phyloP scores from a whole-genome alignment of 1,284 basidiomycete species.

The Boletus calvinii region DNA sequence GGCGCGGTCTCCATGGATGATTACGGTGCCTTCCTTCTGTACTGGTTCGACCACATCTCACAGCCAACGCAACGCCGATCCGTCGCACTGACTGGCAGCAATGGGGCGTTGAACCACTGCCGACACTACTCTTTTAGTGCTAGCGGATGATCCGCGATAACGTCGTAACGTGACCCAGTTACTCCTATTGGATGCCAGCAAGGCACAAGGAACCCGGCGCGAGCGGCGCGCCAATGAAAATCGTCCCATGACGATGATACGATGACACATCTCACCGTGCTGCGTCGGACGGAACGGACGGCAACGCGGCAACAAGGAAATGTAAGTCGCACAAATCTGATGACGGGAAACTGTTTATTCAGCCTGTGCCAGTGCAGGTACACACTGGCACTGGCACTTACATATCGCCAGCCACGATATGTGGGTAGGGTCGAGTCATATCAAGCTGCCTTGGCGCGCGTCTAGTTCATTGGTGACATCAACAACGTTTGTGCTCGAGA shows the following conservation, averaged over 20 bases:
- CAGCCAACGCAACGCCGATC: background rate
- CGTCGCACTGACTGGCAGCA: background rate
- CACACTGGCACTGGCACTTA: no score
- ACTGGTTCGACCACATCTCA: background rate
- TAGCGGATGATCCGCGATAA: background rate
- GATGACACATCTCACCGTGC: slow-evolving; percentile 2
- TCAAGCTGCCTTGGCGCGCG: no score
- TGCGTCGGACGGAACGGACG: background rate
- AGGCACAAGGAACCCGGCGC: background rate
- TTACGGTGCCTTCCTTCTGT: background rate
- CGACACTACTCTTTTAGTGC: background rate
- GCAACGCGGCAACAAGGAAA: no score
- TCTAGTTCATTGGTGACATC: no score
- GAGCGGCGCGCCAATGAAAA: background rate
- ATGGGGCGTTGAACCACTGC: background rate
- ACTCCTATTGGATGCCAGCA: background rate
- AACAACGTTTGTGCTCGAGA: no score
- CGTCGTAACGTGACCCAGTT: background rate
- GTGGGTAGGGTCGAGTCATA: no score
- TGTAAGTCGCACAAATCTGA: no score
- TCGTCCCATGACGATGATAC: background rate
- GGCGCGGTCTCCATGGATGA: background rate
- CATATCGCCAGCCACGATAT: no score
- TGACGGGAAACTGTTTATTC: no score
- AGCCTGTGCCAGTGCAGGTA: no score